Base-by-base conservation (phyloP, 331 rosid species). In the Acacia pycnantha region DNA sequence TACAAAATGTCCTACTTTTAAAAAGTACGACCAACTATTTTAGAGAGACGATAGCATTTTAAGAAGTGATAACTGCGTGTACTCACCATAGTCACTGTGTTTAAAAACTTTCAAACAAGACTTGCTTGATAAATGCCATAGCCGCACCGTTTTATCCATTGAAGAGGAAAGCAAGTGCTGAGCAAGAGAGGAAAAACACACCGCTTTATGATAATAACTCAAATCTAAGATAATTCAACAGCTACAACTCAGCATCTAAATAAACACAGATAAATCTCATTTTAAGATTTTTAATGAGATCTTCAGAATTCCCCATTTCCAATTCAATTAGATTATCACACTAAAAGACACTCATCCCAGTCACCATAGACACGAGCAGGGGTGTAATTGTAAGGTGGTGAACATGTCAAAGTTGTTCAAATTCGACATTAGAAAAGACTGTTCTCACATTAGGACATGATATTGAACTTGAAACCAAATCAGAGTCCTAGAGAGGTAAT, bases 131-230 rank as follows among this genome's bases (percentile, higher is more conserved):
- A 96, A 80, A 82, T 96, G 91, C 99, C 99, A 96, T 65, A 96
- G 94, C 88, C 98, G 92, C 85, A 96, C 99, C 3, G 99, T 96
- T 91, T 96, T 96, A 91, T 96, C 99, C 99, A 96, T 96, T 76
- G 99, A 96, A 79, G 99, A 94, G 82, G 99, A 96, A 87, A 96
- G 99, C 91, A 96, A 85, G 64, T 89, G 97, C 99, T 96, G 97
- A 48, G 46, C 41, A 84, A 82, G 76, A 65, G 80, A 77, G 54
- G 53, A 69, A 69, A 82, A 72, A 66, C 7, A 48, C 37, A 71
- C 48, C 9, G 65, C 62, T 46, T 71, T 33, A 79, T 19, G 53
- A 61, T 72, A 82, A 44, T 66, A 48, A 77, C 37, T 82, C 65
- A 33, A 54, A 40, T 22, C 72, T 54, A 44, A 47, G 70, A 73